Percentiles rank a stretch among this genome's conserved stretches.
Evolutionary conservation across 208 protist genomes (phyloP).

Genomic region (Acanthamoeba polyphaga): DNA sequence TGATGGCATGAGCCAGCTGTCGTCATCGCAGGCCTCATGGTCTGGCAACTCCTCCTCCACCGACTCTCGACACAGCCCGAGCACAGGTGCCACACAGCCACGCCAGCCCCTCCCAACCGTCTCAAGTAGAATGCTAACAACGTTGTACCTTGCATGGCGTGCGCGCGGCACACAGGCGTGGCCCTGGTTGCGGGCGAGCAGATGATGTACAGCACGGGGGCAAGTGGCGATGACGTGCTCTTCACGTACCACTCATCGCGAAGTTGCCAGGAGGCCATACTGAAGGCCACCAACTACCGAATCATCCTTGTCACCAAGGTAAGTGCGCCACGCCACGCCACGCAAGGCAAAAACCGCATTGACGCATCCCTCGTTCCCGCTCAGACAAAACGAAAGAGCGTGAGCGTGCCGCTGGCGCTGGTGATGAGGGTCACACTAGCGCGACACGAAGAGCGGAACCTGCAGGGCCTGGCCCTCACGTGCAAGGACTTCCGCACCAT

Average conservation of each 20-base stretch:
- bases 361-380: not conserved
- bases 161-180: not conserved
- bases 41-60: not conserved
- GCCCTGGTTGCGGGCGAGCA: not conserved
- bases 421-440: not conserved
- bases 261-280: not conserved
- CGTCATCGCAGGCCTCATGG: not conserved
- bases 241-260: not conserved
- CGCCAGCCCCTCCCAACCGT: not conserved
- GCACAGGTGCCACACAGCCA: not conserved
- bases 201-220: not conserved
- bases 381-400: not conserved
- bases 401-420: constrained; percentile 1
- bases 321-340: not conserved
- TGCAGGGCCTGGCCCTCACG: not conserved
- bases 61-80: not conserved
- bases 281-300: not conserved
- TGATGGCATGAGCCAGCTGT: not conserved
- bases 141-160: not conserved
- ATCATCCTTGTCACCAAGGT: not conserved
- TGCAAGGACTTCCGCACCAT: constrained; percentile 2
- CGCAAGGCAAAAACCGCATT: too few species aligned
- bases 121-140: not conserved
- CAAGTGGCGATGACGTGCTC: not conserved
- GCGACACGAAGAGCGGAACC: not conserved